Conservation (phyloP, 2,329 filamentous ascomycete genomes). For the Chalara sp. region DNA sequence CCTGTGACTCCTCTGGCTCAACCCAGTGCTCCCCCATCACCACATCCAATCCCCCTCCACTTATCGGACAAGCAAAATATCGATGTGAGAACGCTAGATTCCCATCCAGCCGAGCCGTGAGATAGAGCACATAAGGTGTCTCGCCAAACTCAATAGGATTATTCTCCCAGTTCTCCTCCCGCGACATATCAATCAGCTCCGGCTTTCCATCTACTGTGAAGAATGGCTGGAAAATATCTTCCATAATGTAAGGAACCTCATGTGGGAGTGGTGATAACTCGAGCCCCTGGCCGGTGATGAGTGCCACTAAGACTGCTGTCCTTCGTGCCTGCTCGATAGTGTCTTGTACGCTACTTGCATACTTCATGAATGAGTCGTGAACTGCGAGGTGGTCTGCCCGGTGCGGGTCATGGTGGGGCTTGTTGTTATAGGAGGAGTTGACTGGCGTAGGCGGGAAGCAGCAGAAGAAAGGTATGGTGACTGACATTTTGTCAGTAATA, state of each 20-base stretch:
- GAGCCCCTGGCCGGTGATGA: neutral
- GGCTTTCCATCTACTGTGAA: conserved; percentile 4
- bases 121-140: conserved; percentile 19
- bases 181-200: no score
- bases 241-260: neutral
- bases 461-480: conserved; percentile 15
- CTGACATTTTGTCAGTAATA: neutral
- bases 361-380: conserved; percentile 15
- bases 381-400: conserved; percentile 16
- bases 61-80: conserved; percentile 20
- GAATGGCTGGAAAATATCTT: conserved; percentile 7
- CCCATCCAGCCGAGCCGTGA: conserved; percentile 20
- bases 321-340: conserved; percentile 4
- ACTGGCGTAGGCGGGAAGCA: conserved; percentile 10
- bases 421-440: conserved; percentile 3
- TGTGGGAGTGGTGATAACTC: neutral
- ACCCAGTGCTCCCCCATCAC: no score
- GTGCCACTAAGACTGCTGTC: neutral
- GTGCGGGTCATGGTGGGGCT: conserved; percentile 16
- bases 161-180: conserved; percentile 13
- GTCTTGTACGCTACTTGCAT: neutral
- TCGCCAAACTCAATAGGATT: conserved; percentile 14
- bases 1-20: conserved; percentile 4
- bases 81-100: conserved; percentile 20
- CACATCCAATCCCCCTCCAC: no score